A percentile compares a stretch with the other conserved stretches of the same genome.
Conservation (phyloP, 257 asterid species). For the Jasminum sambac region DNA sequence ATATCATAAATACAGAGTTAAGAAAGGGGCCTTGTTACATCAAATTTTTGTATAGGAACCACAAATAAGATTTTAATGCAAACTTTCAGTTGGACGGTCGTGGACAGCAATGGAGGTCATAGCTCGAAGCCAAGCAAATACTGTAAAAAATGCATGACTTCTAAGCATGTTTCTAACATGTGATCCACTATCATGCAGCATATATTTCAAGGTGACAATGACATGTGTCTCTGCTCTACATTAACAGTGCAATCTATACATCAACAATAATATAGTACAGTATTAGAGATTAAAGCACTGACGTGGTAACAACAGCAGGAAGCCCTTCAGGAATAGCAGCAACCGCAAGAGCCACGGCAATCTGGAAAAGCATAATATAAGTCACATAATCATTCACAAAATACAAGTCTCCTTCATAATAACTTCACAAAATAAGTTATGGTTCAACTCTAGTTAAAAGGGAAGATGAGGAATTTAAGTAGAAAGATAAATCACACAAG, state of each 20-base stretch:
- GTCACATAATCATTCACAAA: conserved; percentile 21
- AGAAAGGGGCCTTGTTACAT: conserved; percentile 10
- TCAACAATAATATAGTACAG: conserved; percentile 20
- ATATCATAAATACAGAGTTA: background rate
- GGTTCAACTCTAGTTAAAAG: conserved; percentile 6
- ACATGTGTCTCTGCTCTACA: background rate
- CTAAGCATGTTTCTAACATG: conserved; percentile 12
- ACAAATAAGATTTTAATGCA: conserved; percentile 4
- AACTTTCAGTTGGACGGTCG: background rate
- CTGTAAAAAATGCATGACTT: background rate
- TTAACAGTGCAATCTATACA: background rate
- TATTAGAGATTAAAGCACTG: conserved; percentile 39
- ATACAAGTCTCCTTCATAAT: conserved; percentile 11
- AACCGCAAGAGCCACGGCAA: conserved; percentile 99
- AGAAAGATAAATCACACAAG: conserved; percentile 1
- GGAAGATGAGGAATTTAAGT: conserved; percentile 6
- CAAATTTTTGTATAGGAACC: conserved; percentile 2
- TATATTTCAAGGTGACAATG: conserved; percentile 4
- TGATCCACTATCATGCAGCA: conserved; percentile 11
- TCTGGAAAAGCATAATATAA: conserved; percentile 48
- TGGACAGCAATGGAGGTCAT: background rate
- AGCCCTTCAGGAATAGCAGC: conserved; percentile 99
- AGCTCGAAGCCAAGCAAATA: background rate
- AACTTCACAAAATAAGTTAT: conserved; percentile 16
- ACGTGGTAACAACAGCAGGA: conserved; percentile 99